phyloP scores from a whole-genome alignment of 768 basidiomycete species.

The Mycena capillaripes region DNA sequence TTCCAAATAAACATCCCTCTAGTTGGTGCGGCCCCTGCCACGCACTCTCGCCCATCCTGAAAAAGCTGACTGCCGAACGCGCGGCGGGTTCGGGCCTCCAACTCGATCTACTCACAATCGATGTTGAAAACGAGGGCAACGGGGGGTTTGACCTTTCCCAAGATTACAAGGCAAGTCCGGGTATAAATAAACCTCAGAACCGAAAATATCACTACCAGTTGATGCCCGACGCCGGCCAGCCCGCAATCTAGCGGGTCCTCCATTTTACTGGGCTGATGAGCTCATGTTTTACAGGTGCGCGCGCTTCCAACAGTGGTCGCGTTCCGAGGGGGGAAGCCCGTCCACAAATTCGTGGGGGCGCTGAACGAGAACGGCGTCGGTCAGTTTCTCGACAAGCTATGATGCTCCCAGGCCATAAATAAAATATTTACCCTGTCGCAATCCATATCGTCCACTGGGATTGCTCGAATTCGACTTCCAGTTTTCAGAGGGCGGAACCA shows the following conservation, averaged over 20 bases:
- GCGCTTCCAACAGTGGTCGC: constrained; percentile 87
- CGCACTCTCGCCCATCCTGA: constrained; percentile 76
- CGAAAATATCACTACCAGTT: neutral
- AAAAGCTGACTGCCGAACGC: constrained; percentile 66
- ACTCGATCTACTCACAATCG: constrained; percentile 81
- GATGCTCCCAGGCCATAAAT: constrained; percentile 20
- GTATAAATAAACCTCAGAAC: constrained; percentile 4
- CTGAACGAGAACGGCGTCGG: constrained; percentile 58
- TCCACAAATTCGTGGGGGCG: constrained; percentile 76
- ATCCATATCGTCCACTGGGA: neutral
- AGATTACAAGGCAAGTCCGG: constrained; percentile 60
- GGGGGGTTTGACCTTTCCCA: constrained; percentile 62
- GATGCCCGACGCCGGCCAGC: too few species aligned
- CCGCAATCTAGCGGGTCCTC: too few species aligned
- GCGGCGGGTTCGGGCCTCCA: constrained; percentile 67
- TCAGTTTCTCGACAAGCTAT: constrained; percentile 61
- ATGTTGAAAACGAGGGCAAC: constrained; percentile 67
- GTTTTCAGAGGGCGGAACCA: too few species aligned
- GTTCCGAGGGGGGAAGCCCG: constrained; percentile 72
- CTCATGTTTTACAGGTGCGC: constrained; percentile 61
- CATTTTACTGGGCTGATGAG: too few species aligned
- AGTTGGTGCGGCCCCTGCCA: constrained; percentile 90
- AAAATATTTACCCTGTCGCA: neutral
- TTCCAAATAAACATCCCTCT: neutral
- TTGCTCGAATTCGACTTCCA: too few species aligned